Conservation (phyloP, 2,329 filamentous ascomycete genomes). For the Fusarium sp. region DNA sequence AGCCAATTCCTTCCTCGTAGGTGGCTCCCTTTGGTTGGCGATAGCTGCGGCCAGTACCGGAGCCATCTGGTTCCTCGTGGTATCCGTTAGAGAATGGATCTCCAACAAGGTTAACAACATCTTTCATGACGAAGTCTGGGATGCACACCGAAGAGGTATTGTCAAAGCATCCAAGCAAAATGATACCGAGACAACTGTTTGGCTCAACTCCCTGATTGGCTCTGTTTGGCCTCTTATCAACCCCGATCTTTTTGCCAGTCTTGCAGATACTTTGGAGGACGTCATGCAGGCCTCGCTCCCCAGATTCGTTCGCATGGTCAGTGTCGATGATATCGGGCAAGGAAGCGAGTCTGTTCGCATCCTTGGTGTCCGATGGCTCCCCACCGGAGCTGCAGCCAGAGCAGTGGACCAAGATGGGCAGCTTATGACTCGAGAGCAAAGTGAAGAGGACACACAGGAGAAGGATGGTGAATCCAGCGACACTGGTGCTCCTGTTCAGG, state of each 20-base stretch:
- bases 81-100: conserved; percentile 69
- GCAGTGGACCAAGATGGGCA: conserved; percentile 70
- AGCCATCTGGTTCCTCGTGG: conserved; percentile 52
- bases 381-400: conserved; percentile 74
- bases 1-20: conserved; percentile 33
- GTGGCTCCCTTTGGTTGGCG: conserved; percentile 42
- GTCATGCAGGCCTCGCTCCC: conserved; percentile 84
- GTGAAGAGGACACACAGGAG: conserved; percentile 49
- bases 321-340: conserved; percentile 80
- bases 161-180: conserved; percentile 56
- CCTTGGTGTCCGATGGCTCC: conserved; percentile 78
- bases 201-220: conserved; percentile 76
- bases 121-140: conserved; percentile 78
- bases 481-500: conserved; percentile 52
- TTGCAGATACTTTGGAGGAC: conserved; percentile 79
- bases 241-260: conserved; percentile 76
- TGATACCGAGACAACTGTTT: conserved; percentile 73
- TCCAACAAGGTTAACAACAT: conserved; percentile 70
- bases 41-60: conserved; percentile 46
- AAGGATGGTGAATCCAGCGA: conserved; percentile 55
- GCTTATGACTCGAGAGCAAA: conserved; percentile 56
- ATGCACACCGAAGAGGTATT: conserved; percentile 68
- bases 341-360: conserved; percentile 78
- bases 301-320: conserved; percentile 77
- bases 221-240: conserved; percentile 82